A percentile compares a stretch with the other conserved stretches of the same genome.
phyloP scores from a whole-genome alignment of 257 asterid species.

The Solanum ossicruentum region DNA sequence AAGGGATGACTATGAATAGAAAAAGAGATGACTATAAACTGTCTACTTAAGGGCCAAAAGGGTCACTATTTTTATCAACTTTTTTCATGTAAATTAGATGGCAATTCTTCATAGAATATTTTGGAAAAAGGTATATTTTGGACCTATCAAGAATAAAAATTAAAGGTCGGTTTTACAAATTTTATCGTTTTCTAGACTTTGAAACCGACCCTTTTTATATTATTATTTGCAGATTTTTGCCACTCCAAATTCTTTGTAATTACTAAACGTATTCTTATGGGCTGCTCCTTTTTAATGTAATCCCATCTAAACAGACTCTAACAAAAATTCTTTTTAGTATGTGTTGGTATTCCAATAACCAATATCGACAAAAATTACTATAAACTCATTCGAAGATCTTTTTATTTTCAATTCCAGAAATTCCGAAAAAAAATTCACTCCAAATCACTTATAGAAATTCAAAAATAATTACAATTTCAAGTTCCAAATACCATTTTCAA shows the following conservation, averaged over 20 bases:
- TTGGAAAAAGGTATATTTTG: conserved; percentile 2
- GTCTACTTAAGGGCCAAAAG: not conserved
- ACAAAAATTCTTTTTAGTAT: too few relatives aligned
- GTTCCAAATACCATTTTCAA: not conserved
- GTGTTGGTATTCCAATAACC: too few relatives aligned
- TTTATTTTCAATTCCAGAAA: too few relatives aligned
- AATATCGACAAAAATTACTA: too few relatives aligned
- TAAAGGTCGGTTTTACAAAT: conserved; percentile 51
- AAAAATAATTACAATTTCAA: not conserved
- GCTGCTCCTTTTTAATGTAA: not conserved
- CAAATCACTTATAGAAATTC: not conserved
- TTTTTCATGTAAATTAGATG: not conserved
- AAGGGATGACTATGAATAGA: not conserved
- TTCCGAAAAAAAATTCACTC: not conserved
- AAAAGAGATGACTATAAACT: not conserved
- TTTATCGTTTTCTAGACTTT: not conserved
- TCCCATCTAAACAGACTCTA: too few relatives aligned
- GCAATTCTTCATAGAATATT: conserved; percentile 7
- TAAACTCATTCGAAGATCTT: too few relatives aligned
- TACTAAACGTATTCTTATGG: not conserved
- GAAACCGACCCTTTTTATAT: not conserved
- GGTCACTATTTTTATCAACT: not conserved
- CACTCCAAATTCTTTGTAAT: not conserved
- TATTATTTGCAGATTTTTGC: not conserved
- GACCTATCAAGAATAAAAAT: not conserved